A percentile compares a stretch with the other conserved stretches of the same genome.
These are phyloP conservation scores for Litsea cubeba DNA, from an alignment of 164 flowering plant species.

Conservation along the genomic window DNA sequence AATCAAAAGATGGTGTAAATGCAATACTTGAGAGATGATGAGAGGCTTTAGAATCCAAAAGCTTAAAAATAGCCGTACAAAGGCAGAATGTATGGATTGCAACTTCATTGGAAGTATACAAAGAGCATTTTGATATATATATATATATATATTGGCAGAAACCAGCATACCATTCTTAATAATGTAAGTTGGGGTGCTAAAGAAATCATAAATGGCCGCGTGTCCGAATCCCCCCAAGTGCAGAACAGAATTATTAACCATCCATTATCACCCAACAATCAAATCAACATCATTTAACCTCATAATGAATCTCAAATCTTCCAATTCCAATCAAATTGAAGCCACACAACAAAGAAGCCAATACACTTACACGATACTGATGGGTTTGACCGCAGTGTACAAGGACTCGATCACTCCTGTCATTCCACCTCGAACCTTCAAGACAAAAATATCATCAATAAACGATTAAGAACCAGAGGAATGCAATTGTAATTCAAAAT, in stretches of 20 bases:
- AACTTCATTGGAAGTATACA: no score
- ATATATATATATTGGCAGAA: no score
- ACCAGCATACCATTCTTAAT: no score
- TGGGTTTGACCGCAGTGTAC: slow-evolving; percentile 70
- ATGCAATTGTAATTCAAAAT: neutral
- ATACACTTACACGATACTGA: slow-evolving; percentile 51
- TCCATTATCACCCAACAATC: neutral
- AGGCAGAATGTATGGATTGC: no score
- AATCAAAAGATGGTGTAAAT: no score
- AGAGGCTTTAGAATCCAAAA: no score
- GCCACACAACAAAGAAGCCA: neutral
- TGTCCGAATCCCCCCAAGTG: no score
- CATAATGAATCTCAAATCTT: neutral
- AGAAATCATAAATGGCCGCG: no score
- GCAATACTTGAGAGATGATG: no score
- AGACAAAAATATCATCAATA: neutral
- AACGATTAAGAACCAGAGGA: neutral
- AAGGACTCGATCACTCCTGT: slow-evolving; percentile 83
- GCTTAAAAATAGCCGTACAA: no score
- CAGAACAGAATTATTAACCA: neutral
- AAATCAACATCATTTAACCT: neutral
- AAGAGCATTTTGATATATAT: no score
- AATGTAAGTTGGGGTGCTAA: no score
- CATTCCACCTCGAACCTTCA: slow-evolving; percentile 81
- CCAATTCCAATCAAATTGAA: neutral